A percentile compares a stretch with the other conserved stretches of the same genome.
phyloP scores from a whole-genome alignment of 2,329 filamentous ascomycete species.

The Claviceps pazoutovae region DNA sequence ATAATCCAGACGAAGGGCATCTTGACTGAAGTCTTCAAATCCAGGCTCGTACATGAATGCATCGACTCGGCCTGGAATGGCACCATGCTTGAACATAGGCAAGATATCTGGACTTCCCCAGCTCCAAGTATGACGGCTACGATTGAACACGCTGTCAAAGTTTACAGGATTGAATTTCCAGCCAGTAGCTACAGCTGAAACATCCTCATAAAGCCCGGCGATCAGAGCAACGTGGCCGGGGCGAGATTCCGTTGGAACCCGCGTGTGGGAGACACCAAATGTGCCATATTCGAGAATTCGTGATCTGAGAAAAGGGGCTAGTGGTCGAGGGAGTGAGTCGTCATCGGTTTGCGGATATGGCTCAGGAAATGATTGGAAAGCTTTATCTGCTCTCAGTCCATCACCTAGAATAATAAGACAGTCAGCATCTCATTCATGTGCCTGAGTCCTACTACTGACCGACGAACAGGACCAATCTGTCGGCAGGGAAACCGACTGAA shows the following conservation, averaged over 20 bases:
- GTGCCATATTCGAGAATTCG: constrained; percentile 80
- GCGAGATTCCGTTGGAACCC: constrained; percentile 90
- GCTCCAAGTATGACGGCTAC: constrained; percentile 93
- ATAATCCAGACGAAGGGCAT: constrained; percentile 68
- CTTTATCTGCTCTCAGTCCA: constrained; percentile 91
- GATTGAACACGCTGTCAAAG: constrained; percentile 97
- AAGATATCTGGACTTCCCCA: constrained; percentile 98
- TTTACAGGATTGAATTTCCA: constrained; percentile 98
- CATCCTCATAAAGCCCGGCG: constrained; percentile 92
- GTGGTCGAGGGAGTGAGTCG: constrained; percentile 58
- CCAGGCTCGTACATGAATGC: constrained; percentile 75
- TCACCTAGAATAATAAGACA: constrained; percentile 42
- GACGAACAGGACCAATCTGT: constrained; percentile 69
- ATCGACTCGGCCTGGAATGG: constrained; percentile 73
- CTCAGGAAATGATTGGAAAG: constrained; percentile 85
- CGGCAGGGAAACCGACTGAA: constrained; percentile 59
- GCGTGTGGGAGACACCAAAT: constrained; percentile 92
- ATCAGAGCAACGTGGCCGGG: constrained; percentile 95
- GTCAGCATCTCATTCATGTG: not conserved
- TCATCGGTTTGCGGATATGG: constrained; percentile 57
- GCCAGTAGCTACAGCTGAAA: constrained; percentile 89
- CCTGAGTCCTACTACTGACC: constrained; percentile 47
- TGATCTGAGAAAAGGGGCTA: constrained; percentile 84
- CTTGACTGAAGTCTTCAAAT: constrained; percentile 75
- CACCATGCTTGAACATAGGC: constrained; percentile 93